These are phyloP conservation scores for Aspergillus sp. DNA, from an alignment of 2,329 filamentous ascomycete species.

Conservation along the genomic window DNA sequence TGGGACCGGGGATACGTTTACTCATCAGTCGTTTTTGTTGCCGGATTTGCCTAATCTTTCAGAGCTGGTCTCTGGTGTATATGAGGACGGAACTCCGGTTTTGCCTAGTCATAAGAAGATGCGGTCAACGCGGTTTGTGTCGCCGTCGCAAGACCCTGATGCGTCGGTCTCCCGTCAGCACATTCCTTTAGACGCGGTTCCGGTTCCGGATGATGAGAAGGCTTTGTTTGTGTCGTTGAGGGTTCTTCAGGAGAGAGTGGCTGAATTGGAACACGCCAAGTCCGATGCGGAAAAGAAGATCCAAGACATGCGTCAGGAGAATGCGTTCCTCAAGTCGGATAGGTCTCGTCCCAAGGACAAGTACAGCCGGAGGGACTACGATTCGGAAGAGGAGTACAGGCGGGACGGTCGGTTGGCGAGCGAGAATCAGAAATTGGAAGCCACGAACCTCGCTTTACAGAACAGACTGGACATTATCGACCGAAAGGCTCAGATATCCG, in stretches of 20 bases:
- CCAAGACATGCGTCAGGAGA: slow-evolving; percentile 47
- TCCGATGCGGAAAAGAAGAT: slow-evolving; percentile 44
- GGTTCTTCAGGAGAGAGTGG: slow-evolving; percentile 52
- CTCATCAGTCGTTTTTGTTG: slow-evolving; percentile 54
- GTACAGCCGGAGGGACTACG: slow-evolving; percentile 27
- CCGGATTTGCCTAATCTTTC: slow-evolving; percentile 57
- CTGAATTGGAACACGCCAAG: slow-evolving; percentile 51
- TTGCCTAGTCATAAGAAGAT: slow-evolving; percentile 46
- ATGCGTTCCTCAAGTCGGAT: slow-evolving; percentile 45
- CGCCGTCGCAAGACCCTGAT: slow-evolving; percentile 34
- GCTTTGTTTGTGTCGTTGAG: slow-evolving; percentile 56
- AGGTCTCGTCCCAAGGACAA: slow-evolving; percentile 30
- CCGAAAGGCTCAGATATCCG: slow-evolving; percentile 48
- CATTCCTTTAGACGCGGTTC: slow-evolving; percentile 46
- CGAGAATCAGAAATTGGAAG: slow-evolving; percentile 44
- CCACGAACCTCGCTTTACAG: slow-evolving; percentile 48
- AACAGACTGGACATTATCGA: slow-evolving; percentile 50
- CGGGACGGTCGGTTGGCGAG: slow-evolving; percentile 22
- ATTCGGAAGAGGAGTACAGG: slow-evolving; percentile 42
- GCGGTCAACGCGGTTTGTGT: slow-evolving; percentile 49
- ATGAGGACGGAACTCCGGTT: slow-evolving; percentile 52
- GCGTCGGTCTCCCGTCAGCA: slow-evolving; percentile 34
- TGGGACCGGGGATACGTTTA: slow-evolving; percentile 40
- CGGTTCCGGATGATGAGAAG: slow-evolving; percentile 57
- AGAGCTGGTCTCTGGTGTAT: slow-evolving; percentile 54